Evolutionary conservation across 495 filamentous ascomycete genomes (phyloP).

Genomic region (Penicillium steckii): DNA sequence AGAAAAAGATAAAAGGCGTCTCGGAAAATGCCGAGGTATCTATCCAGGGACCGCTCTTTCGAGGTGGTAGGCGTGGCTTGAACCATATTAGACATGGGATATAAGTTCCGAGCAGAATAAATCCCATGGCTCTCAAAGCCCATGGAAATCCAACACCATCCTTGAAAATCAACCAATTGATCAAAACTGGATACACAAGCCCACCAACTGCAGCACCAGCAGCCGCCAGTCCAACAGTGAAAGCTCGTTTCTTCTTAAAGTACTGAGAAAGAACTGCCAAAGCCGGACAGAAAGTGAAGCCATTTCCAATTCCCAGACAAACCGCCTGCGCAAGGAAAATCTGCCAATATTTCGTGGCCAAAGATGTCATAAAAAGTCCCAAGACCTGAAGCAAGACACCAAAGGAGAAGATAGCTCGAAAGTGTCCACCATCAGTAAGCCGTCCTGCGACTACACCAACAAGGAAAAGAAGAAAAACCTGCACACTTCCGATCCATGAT

Average conservation of each 20-base stretch:
- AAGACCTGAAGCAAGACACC: constrained; percentile 40
- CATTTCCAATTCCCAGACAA: constrained; percentile 40
- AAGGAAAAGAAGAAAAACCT: constrained; percentile 42
- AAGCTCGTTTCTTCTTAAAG: constrained; percentile 39
- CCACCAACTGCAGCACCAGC: constrained; percentile 41
- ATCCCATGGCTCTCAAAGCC: constrained; percentile 53
- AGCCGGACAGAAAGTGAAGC: constrained; percentile 39
- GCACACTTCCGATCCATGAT: constrained; percentile 50
- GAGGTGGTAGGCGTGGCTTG: constrained; percentile 18
- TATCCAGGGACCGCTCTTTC: constrained; percentile 22
- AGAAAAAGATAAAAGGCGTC: constrained; percentile 31
- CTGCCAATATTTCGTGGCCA: constrained; percentile 39
- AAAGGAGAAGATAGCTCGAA: constrained; percentile 26
- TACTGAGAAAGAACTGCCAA: constrained; percentile 42
- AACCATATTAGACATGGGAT: constrained; percentile 38
- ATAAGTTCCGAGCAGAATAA: constrained; percentile 46
- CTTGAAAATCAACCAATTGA: constrained; percentile 43
- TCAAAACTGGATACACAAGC: constrained; percentile 50
- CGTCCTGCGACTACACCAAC: constrained; percentile 42
- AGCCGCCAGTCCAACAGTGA: constrained; percentile 47
- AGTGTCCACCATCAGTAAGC: constrained; percentile 43
- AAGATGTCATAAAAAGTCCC: constrained; percentile 49
- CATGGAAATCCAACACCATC: constrained; percentile 48
- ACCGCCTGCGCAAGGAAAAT: constrained; percentile 42
- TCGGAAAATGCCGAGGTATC: constrained; percentile 37